Percentiles rank a stretch among this genome's conserved stretches.
phyloP scores from a whole-genome alignment of 2,329 filamentous ascomycete genomes.

The Stachybotrys elegans region DNA sequence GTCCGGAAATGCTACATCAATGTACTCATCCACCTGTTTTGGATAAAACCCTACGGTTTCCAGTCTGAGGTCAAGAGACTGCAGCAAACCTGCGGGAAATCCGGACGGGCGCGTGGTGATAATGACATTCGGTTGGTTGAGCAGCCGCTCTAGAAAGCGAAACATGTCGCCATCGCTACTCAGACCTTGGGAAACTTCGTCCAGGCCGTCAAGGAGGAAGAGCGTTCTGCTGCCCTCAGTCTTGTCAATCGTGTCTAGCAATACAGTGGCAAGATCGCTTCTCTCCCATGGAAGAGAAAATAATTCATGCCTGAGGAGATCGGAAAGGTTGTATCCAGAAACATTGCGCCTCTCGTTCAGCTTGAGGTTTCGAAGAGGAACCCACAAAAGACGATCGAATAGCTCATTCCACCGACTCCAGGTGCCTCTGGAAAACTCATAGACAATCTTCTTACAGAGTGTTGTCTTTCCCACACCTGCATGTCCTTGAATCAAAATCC shows the following conservation, averaged over 20 bases:
- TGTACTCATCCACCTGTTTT: slow-evolving; percentile 28
- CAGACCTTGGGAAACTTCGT: slow-evolving; percentile 29
- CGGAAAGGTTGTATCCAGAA: slow-evolving; percentile 14
- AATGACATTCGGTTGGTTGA: slow-evolving; percentile 29
- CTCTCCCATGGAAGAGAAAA: slow-evolving; percentile 14
- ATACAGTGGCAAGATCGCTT: slow-evolving; percentile 10
- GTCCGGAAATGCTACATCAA: slow-evolving; percentile 12
- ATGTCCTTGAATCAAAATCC: slow-evolving; percentile 30
- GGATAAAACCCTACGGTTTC: slow-evolving; percentile 34
- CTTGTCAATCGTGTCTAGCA: too few species aligned
- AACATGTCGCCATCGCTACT: slow-evolving; percentile 7
- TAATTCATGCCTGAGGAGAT: slow-evolving; percentile 21
- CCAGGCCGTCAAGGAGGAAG: slow-evolving; percentile 37
- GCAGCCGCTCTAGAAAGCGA: slow-evolving; percentile 20
- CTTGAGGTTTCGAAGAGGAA: slow-evolving; percentile 31
- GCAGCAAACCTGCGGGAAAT: slow-evolving; percentile 6
- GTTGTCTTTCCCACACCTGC: slow-evolving; percentile 36
- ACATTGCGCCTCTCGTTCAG: slow-evolving; percentile 1
- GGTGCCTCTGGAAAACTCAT: slow-evolving; percentile 21
- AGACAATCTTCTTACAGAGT: slow-evolving; percentile 34
- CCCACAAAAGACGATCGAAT: slow-evolving; percentile 33
- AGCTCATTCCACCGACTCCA: slow-evolving; percentile 12
- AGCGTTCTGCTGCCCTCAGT: slow-evolving; percentile 19
- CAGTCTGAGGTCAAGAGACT: slow-evolving; percentile 26
- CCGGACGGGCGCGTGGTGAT: slow-evolving; percentile 32